These are phyloP conservation scores for Micractinium sp. DNA, from an alignment of 139 green algal species.

Conservation along the genomic window DNA sequence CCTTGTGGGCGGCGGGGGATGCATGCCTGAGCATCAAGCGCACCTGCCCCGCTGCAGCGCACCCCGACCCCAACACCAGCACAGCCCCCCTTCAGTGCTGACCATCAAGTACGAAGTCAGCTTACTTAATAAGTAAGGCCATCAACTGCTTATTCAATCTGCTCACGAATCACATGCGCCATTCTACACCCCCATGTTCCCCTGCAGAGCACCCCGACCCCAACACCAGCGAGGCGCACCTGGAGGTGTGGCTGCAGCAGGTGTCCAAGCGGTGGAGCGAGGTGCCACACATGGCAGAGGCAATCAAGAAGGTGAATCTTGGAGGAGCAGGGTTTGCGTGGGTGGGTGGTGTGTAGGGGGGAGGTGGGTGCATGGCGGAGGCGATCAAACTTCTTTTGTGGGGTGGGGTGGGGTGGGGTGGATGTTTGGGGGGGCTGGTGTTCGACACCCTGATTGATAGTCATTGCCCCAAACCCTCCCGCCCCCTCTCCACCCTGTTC, in stretches of 20 bases:
- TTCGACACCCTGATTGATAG: too few species aligned
- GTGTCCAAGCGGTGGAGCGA: slow-evolving; percentile 59
- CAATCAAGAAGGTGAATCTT: slow-evolving; percentile 54
- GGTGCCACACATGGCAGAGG: slow-evolving; percentile 64
- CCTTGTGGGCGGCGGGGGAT: too few species aligned
- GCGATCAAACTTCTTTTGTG: too few species aligned
- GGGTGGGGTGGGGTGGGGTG: too few species aligned
- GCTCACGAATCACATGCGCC: too few species aligned
- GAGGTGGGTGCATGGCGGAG: slow-evolving; percentile 49
- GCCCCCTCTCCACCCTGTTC: neutral
- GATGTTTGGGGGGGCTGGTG: too few species aligned
- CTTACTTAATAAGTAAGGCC: too few species aligned
- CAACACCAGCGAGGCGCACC: neutral
- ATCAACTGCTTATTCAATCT: too few species aligned
- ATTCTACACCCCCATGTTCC: neutral
- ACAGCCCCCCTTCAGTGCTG: neutral
- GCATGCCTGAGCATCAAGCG: too few species aligned
- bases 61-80: neutral
- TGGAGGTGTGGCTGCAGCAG: slow-evolving; percentile 63
- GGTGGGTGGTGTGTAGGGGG: too few species aligned
- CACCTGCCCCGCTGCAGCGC: neutral
- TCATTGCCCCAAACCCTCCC: neutral
- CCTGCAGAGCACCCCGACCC: neutral
- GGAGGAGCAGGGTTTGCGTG: too few species aligned
- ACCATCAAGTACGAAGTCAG: too few species aligned